Evolutionary conservation across 2,329 filamentous ascomycete genomes (phyloP), one percentile per base, ranked within the genome.

Genomic region (Dactylonectria estremocensis): DNA sequence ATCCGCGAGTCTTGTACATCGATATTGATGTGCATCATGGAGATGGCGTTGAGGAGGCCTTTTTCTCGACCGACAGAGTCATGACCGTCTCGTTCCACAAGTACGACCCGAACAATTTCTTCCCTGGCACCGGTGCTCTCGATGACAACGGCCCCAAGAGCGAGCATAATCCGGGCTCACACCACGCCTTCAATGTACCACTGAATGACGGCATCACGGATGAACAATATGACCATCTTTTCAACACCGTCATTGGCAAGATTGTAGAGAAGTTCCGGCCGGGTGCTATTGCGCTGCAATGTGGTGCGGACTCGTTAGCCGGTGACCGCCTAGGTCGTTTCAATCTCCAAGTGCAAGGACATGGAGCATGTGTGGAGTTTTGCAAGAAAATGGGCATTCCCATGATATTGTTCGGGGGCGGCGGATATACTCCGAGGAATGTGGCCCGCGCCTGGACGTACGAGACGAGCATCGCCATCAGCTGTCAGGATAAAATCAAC

Each of bases 31-130:
- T 97, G 1, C 94, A 97, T 78, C 94, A 97, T 72, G 94, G 94
- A 69, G 94, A 97, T 78, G 94, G 94, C 57, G 94, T 97, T 18
- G 94, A 97, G 79, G 93, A 97, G 81, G 94, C 94, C 3, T 97
- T 97, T 79, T 95, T 94, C 83, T 95, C 93, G 10, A 95, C 93
- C 22, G 94, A 97, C 78, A 90, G 94, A 63, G 94, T 97, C 72
- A 93, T 97, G 87, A 98, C 95, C 1, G 90, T 97, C 43, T 97
- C 94, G 33, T 98, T 97, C 81, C 96, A 99, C 86, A 98, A 98
- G 81, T 98, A 96, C 82, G 95, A 97, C 76, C 93, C 91, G 71
- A 78, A 86, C 59, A 87, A 86, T 70, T 98, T 97, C 85, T 98
- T 97, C 80, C 95, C 95, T 1, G 95, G 95, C 62, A 97, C 95